These are phyloP conservation scores for Hypoxylon sp. DNA, from an alignment of 2,329 filamentous ascomycete species.

Conservation along the genomic window DNA sequence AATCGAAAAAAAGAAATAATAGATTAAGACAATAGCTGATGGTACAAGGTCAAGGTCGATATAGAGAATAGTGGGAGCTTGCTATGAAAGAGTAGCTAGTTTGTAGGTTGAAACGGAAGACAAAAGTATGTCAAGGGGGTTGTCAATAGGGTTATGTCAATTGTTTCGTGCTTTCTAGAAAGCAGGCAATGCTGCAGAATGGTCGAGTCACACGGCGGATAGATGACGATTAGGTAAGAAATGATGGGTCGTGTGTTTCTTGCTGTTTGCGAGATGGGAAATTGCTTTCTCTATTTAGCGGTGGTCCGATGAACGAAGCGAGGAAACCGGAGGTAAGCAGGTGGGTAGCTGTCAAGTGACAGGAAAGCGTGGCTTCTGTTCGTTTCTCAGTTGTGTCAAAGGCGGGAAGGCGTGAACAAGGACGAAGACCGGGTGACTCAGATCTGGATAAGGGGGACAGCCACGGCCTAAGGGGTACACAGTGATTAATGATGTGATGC, in stretches of 20 bases:
- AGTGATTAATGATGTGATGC: slow-evolving; percentile 33
- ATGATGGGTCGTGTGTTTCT: slow-evolving; percentile 42
- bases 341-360: slow-evolving; percentile 48
- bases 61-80: slow-evolving; percentile 8
- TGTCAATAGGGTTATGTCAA: slow-evolving; percentile 3
- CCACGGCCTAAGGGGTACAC: slow-evolving; percentile 27
- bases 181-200: slow-evolving; percentile 34
- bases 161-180: slow-evolving; percentile 40
- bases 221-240: slow-evolving; percentile 49
- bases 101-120: slow-evolving; percentile 27
- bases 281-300: slow-evolving; percentile 45
- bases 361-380: slow-evolving; percentile 42
- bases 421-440: slow-evolving; percentile 53
- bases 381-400: slow-evolving; percentile 35
- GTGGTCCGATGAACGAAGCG: slow-evolving; percentile 37
- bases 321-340: slow-evolving; percentile 31
- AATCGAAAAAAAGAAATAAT: slow-evolving; percentile 27
- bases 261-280: slow-evolving; percentile 43
- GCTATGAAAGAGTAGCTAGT: slow-evolving; percentile 26
- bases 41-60: slow-evolving; percentile 24
- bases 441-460: slow-evolving; percentile 39
- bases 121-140: slow-evolving; percentile 18
- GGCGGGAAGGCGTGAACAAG: slow-evolving; percentile 37
- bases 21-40: slow-evolving; percentile 19
- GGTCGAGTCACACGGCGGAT: slow-evolving; percentile 46